Percentiles rank a stretch among this genome's conserved stretches.
Conservation (phyloP, 768 basidiomycete species). For the Dentipellis sp. region DNA sequence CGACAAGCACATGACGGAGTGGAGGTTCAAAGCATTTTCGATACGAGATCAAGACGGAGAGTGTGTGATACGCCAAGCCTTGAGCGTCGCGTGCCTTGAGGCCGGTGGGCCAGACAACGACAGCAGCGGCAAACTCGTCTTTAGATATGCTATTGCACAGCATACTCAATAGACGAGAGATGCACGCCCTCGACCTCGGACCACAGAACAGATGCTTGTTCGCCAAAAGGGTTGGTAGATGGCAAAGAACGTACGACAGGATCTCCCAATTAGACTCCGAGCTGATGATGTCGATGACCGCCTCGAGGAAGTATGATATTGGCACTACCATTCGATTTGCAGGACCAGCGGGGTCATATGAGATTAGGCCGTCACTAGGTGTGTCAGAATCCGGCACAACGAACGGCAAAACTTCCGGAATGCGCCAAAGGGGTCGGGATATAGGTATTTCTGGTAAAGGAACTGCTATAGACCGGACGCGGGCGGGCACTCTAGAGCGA, state of each 20-base stretch:
- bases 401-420: constrained; percentile 62
- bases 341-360: constrained; percentile 48
- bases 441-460: constrained; percentile 4
- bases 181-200: constrained; percentile 56
- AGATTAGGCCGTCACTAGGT: constrained; percentile 57
- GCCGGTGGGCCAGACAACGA: constrained; percentile 50
- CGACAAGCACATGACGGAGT: constrained; percentile 60
- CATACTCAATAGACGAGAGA: constrained; percentile 52
- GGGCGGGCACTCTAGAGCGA: constrained; percentile 38
- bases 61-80: constrained; percentile 76
- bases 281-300: constrained; percentile 56
- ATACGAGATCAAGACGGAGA: constrained; percentile 86
- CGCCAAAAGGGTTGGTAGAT: constrained; percentile 81
- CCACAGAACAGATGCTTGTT: constrained; percentile 98
- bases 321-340: constrained; percentile 46
- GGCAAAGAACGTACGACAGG: constrained; percentile 83
- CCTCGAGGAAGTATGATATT: constrained; percentile 62
- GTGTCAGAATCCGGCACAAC: constrained; percentile 42
- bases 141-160: constrained; percentile 60
- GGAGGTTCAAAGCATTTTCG: constrained; percentile 64
- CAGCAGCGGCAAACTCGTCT: constrained; percentile 43
- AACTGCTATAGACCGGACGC: constrained; percentile 18
- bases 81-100: constrained; percentile 77
- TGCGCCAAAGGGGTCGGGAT: constrained; percentile 43
- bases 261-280: constrained; percentile 87